Conservation (phyloP, 257 asterid species). For the Anisodus tanguticus region DNA sequence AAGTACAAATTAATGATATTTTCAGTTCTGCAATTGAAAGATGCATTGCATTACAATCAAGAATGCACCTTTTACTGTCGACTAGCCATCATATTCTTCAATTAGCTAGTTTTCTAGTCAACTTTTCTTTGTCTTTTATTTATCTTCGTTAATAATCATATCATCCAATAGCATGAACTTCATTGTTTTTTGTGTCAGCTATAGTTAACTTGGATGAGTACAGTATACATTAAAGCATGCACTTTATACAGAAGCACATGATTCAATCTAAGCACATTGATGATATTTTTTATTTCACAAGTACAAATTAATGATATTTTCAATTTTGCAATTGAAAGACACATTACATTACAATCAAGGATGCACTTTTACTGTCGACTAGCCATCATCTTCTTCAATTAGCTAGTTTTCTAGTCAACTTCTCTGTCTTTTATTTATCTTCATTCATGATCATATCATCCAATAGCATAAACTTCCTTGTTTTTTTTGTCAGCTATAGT, state of each 20-base stretch:
- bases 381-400: neutral
- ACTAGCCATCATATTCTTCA: neutral
- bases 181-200: slow-evolving; percentile 2
- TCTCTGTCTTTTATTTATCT: neutral
- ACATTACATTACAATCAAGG: neutral
- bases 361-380: neutral
- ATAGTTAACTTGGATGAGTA: slow-evolving; percentile 18
- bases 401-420: neutral
- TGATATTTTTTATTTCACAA: neutral
- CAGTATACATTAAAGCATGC: neutral
- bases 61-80: no score
- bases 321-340: neutral
- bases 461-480: neutral
- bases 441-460: neutral
- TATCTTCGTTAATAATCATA: neutral
- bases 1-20: neutral
- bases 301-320: neutral
- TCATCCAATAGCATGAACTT: neutral
- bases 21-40: neutral
- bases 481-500: neutral
- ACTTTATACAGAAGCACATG: neutral
- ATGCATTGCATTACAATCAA: neutral
- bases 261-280: slow-evolving; percentile 19
- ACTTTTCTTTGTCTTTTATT: neutral
- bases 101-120: neutral